Conservation (phyloP, 2,329 filamentous ascomycete species). For the Microascus cirrosus region DNA sequence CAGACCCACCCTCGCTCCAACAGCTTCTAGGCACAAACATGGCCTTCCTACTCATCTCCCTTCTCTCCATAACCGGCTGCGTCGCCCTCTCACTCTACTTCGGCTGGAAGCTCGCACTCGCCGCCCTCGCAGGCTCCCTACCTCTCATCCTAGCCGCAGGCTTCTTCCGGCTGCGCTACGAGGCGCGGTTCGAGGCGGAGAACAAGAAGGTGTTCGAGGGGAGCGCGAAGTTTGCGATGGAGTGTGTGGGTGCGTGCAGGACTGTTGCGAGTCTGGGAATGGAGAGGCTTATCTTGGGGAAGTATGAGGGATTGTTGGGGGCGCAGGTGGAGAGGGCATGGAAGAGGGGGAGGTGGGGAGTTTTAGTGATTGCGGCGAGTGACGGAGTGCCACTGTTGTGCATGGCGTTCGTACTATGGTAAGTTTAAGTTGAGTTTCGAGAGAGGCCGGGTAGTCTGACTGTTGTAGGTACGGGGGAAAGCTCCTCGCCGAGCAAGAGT, state of each 20-base stretch:
- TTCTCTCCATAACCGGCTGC: conserved; percentile 18
- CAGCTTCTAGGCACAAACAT: conserved; percentile 19
- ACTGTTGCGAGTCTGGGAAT: conserved; percentile 16
- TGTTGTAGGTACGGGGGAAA: conserved; percentile 4
- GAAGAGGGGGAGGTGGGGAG: conserved; percentile 1
- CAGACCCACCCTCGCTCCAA: conserved; percentile 19
- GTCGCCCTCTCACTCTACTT: conserved; percentile 17
- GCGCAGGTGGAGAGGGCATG: conserved; percentile 5
- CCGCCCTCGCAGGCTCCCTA: conserved; percentile 22
- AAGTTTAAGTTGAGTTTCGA: neutral
- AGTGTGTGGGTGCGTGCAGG: conserved; percentile 5
- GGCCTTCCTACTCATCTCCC: conserved; percentile 14
- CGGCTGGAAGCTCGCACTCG: conserved; percentile 24
- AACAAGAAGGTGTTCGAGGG: conserved; percentile 5
- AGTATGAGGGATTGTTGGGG: conserved; percentile 5
- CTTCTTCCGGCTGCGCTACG: conserved; percentile 35
- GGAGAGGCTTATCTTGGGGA: conserved; percentile 12
- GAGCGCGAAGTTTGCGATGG: conserved; percentile 5
- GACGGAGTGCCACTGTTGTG: conserved; percentile 7
- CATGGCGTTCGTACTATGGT: conserved; percentile 10
- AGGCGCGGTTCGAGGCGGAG: conserved; percentile 2
- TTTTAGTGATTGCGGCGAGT: conserved; percentile 6
- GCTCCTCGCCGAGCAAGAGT: conserved; percentile 6
- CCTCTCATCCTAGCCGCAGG: conserved; percentile 22
- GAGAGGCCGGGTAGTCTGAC: neutral